phyloP scores from a whole-genome alignment of 225 moss, liverwort and hornwort genomes.

The Physcomitrium patens region DNA sequence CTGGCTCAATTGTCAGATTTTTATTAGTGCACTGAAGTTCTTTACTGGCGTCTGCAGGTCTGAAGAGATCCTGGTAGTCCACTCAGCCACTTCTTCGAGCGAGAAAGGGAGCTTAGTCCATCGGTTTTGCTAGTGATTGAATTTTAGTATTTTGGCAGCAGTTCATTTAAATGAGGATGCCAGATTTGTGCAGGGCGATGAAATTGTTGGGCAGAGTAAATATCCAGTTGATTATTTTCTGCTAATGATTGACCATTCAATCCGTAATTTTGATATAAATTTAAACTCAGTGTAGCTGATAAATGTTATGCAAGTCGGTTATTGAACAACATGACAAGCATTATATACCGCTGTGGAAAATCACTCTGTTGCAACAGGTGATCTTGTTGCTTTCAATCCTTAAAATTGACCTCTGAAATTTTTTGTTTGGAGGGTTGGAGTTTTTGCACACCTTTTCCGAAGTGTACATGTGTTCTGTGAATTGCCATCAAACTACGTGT shows the following conservation, averaged over 20 bases:
- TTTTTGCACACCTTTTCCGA: no score
- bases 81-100: slow-evolving; percentile 3
- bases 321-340: not conserved
- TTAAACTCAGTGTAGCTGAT: not conserved
- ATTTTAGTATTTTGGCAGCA: slow-evolving; percentile 11
- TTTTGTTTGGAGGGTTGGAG: no score
- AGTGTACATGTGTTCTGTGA: no score
- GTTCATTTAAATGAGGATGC: slow-evolving; percentile 25
- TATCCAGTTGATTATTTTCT: slow-evolving; percentile 20
- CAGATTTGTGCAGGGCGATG: slow-evolving; percentile 22
- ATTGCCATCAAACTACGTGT: no score
- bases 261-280: no score
- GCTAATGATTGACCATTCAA: not conserved
- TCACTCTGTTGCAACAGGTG: not conserved
- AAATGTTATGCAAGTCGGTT: not conserved
- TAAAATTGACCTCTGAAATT: no score
- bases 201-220: slow-evolving; percentile 2
- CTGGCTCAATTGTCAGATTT: slow-evolving; percentile 3
- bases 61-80: slow-evolving; percentile 3
- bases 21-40: slow-evolving; percentile 12
- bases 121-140: slow-evolving; percentile 16
- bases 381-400: not conserved
- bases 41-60: slow-evolving; percentile 17
- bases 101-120: slow-evolving; percentile 21
- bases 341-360: not conserved